phyloP scores from a whole-genome alignment of 1,284 basidiomycete genomes.

The Chalciporus sp. region DNA sequence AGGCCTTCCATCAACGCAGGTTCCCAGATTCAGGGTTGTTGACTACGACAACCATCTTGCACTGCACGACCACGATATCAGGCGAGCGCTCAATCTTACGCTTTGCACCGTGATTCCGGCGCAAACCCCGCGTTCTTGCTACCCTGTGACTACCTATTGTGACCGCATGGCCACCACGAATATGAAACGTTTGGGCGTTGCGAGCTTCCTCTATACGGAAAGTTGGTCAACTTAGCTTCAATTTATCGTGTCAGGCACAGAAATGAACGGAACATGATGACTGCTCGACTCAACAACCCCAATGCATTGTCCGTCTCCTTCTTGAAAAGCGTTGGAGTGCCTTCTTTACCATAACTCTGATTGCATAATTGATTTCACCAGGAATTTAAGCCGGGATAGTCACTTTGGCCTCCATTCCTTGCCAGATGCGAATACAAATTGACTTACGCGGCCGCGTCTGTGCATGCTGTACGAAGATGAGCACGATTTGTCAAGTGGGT shows the following conservation, averaged over 20 bases:
- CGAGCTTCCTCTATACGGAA: constrained; percentile 20
- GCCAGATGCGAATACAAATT: too few species aligned
- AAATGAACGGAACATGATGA: constrained; percentile 30
- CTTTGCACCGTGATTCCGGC: background rate
- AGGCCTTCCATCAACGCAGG: constrained; percentile 1
- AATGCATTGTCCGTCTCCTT: constrained; percentile 24
- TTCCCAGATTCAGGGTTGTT: constrained; percentile 28
- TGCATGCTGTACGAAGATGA: background rate
- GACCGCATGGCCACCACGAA: constrained; percentile 16
- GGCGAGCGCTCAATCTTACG: background rate
- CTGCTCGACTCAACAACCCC: constrained; percentile 22
- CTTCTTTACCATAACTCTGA: constrained; percentile 9
- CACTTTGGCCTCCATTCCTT: constrained; percentile 9
- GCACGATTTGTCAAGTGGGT: background rate
- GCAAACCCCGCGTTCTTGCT: constrained; percentile 9
- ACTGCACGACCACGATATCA: background rate
- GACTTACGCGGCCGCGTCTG: too few species aligned
- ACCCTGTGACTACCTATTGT: constrained; percentile 25
- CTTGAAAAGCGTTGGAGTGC: constrained; percentile 11
- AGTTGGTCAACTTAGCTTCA: constrained; percentile 17
- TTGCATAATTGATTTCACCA: constrained; percentile 28
- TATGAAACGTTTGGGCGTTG: constrained; percentile 29
- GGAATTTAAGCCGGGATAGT: constrained; percentile 18
- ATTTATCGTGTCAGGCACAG: constrained; percentile 35
- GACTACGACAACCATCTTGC: constrained; percentile 8